A percentile compares a stretch with the other conserved stretches of the same genome.
Evolutionary conservation across 2,329 filamentous ascomycete genomes (phyloP).

Genomic region (Coniochaeta pulveracea): DNA sequence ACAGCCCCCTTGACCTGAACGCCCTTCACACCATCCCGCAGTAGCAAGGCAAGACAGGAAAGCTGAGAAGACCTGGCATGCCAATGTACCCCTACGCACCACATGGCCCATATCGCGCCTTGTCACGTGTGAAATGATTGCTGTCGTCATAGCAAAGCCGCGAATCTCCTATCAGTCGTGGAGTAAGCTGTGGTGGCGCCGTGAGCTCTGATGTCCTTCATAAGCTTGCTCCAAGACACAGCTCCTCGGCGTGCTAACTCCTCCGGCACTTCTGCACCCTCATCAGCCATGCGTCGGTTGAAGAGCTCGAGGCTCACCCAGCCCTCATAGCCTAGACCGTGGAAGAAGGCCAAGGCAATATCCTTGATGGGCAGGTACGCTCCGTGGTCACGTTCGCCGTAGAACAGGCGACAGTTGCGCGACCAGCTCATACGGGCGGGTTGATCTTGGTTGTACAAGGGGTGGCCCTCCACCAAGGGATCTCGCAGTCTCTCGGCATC

Average conservation of each 20-base stretch:
- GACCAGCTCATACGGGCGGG: constrained; percentile 66
- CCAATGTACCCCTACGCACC: background rate
- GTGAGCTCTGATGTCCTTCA: constrained; percentile 15
- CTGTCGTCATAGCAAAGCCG: constrained; percentile 24
- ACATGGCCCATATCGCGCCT: background rate
- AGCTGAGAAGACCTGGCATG: background rate
- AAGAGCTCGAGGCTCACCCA: constrained; percentile 67
- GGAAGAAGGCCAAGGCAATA: constrained; percentile 49
- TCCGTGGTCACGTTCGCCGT: constrained; percentile 48
- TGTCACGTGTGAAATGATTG: no score
- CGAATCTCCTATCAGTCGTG: constrained; percentile 13
- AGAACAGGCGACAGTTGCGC: constrained; percentile 60
- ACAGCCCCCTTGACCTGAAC: background rate
- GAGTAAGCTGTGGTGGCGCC: background rate
- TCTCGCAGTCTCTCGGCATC: constrained; percentile 53
- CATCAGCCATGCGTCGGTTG: constrained; percentile 44
- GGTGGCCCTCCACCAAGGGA: constrained; percentile 46
- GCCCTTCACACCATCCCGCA: background rate
- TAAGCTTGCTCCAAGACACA: constrained; percentile 38
- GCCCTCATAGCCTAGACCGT: constrained; percentile 53
- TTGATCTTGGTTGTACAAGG: constrained; percentile 46
- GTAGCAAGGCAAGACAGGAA: background rate
- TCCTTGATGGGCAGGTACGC: constrained; percentile 57
- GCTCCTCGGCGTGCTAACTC: constrained; percentile 33
- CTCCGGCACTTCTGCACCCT: constrained; percentile 35